Base-by-base conservation (phyloP, 2,329 filamentous ascomycete genomes). In the Venturia carpophila region DNA sequence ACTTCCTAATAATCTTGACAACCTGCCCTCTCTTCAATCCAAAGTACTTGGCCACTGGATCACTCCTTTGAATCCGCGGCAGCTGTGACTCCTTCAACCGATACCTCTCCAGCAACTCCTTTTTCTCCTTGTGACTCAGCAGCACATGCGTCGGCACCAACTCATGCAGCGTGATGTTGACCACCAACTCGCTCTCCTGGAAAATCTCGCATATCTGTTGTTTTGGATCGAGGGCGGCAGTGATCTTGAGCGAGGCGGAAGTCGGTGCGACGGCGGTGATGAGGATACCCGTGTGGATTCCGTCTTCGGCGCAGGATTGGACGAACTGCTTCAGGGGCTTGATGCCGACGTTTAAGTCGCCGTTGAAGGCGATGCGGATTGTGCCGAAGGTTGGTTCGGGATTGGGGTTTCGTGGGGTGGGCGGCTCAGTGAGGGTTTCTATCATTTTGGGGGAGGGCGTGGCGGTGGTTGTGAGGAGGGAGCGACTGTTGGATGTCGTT, bases 101-200 rank as follows among this genome's bases (percentile, higher is more conserved):
- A 79, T 99, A 99, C 68, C 94, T 83, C 78, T 92, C 87, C 67
- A 99, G 82, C 72, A 99, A 79, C 45, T 89, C 88, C 60, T 80
- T 79, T 84, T 97, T 97, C 82, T 99, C 94, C 72, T 95, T 91
- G 58, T 87, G 84, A 72, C 91, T 96, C 65, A 99, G 85, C 67
- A 97, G 79, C 45, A 97, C 87, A 75, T 99, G 94, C 75, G 90
- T 92, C 56, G 94, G 94, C 39, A 99, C 94, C 65, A 99, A 84
- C 78, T 97, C 93, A 79, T 99, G 94, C 76, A 92, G 90, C 67
- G 93, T 97, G 77, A 99, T 97, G 79, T 99, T 99, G 77, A 99
- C 92, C 67, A 97, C 83, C 71, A 99, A 79, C 78, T 99, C 94
- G 75, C 94, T 89, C 81, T 97, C 94, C 71, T 93, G 85, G 80